Percentiles rank a stretch among this genome's conserved stretches.
These are phyloP conservation scores for Alopecurus myosuroides DNA, from an alignment of 176 grass and related monocot genomes.

Conservation along the genomic window DNA sequence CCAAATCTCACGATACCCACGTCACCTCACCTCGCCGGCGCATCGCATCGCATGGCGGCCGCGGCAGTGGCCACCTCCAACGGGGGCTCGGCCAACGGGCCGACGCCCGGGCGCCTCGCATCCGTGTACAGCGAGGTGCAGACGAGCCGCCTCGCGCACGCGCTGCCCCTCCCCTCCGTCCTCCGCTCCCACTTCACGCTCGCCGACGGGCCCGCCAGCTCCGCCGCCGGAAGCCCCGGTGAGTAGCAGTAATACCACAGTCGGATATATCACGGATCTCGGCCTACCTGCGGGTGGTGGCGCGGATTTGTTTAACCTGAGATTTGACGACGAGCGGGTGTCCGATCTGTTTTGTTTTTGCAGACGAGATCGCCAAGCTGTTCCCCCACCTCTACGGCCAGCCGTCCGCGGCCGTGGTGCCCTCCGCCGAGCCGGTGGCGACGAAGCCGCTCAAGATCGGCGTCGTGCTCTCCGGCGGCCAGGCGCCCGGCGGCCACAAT, in stretches of 20 bases:
- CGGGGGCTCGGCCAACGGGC: slow-evolving; percentile 33
- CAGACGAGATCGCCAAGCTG: slow-evolving; percentile 94
- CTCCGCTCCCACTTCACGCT: slow-evolving; percentile 51
- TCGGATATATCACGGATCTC: no score
- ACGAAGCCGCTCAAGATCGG: slow-evolving; percentile 64
- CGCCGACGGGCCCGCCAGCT: slow-evolving; percentile 67
- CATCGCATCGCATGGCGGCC: slow-evolving; percentile 37
- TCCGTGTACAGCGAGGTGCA: slow-evolving; percentile 97
- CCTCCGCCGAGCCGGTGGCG: slow-evolving; percentile 16
- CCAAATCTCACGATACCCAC: slow-evolving; percentile 16
- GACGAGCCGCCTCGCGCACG: slow-evolving; percentile 76
- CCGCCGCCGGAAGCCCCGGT: slow-evolving; percentile 75
- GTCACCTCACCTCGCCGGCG: background rate
- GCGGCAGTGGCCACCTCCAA: slow-evolving; percentile 47
- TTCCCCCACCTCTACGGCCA: slow-evolving; percentile 82
- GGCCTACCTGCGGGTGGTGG: background rate
- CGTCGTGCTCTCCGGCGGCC: slow-evolving; percentile 85
- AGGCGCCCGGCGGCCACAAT: slow-evolving; percentile 94
- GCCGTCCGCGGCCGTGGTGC: slow-evolving; percentile 67
- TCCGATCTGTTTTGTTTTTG: slow-evolving; percentile 11
- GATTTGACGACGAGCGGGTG: background rate
- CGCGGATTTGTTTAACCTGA: background rate
- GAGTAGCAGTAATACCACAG: background rate
- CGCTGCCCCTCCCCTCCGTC: slow-evolving; percentile 74
- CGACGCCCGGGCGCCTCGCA: slow-evolving; percentile 40